Base-by-base conservation (phyloP, 345 rosid genomes). In the Eucalyptus dawsonii region DNA sequence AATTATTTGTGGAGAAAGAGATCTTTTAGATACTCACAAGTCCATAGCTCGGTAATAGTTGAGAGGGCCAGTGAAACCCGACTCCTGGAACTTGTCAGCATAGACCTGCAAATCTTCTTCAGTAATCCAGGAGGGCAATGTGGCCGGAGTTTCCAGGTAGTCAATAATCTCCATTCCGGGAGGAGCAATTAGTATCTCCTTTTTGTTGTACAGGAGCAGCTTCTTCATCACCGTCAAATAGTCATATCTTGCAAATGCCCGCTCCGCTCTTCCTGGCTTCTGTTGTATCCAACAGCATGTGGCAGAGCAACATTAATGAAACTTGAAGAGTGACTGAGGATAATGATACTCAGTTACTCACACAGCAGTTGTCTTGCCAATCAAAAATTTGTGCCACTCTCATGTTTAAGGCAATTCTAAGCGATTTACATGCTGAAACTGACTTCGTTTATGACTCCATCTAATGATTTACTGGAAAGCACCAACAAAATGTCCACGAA, bases 191-290 rank as follows among this genome's bases (percentile, higher is more conserved):
- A 95, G 24, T 56, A 80, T 62, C 94, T 94, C 44, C 89, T 95
- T 92, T 92, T 95, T 8, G 94, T 88, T 94, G 94, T 96, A 91
- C 56, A 97, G 86, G 47, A 88, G 37, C 40, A 93, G 92, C 56
- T 93, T 95, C 94, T 95, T 96, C 93, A 95, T 92, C 65, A 95
- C 94, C 7, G 96, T 93, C 93, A 90, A 58, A 87, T 90, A 91
- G 93, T 94, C 97, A 54, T 95, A 92, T 86, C 93, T 94, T 1
- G 95, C 96, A 91, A 95, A 95, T 37, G 95, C 94, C 91, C 44
- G 93, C 91, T 95, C 98, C 27, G 96, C 95, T 93, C 96, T 94
- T 91, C 99, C 97, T 1, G 98, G 92, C 91, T 95, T 94, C 98
- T 94, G 72, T 45, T 85, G 47, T 40, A 60, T 60, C 34, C 31